Percentiles rank a stretch among this genome's conserved stretches.
These are phyloP conservation scores for Colletotrichum eremochloae DNA, from an alignment of 2,329 filamentous ascomycete genomes.

Conservation along the genomic window DNA sequence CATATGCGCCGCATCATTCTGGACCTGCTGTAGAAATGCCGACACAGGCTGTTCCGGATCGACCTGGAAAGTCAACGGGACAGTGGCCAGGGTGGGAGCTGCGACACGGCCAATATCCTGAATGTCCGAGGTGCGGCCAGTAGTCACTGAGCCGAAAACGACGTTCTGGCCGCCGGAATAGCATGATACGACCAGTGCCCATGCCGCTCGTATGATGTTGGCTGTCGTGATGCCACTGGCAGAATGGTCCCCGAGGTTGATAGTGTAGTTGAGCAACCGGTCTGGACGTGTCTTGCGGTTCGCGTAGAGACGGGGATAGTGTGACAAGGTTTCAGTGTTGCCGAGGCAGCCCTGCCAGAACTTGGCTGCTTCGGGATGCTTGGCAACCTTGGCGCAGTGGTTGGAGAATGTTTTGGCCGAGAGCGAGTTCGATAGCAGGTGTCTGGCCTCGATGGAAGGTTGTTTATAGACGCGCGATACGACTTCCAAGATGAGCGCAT, in stretches of 20 bases:
- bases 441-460: background rate
- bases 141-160: background rate
- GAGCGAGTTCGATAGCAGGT: background rate
- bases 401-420: background rate
- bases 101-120: background rate
- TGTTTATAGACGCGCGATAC: background rate
- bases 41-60: background rate
- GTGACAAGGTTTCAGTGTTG: background rate
- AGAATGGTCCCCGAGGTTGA: background rate
- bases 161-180: background rate
- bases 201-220: background rate
- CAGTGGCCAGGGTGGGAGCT: background rate
- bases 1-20: background rate
- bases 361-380: background rate
- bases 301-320: background rate
- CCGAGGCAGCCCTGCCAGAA: background rate
- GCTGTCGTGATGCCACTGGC: background rate
- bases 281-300: background rate
- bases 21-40: background rate
- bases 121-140: background rate
- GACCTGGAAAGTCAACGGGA: background rate
- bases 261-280: background rate
- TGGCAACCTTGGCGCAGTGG: background rate
- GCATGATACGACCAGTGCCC: background rate
- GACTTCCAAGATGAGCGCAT: background rate